Base-by-base conservation (phyloP, 768 basidiomycete species). In the Auricularia heimuer region DNA sequence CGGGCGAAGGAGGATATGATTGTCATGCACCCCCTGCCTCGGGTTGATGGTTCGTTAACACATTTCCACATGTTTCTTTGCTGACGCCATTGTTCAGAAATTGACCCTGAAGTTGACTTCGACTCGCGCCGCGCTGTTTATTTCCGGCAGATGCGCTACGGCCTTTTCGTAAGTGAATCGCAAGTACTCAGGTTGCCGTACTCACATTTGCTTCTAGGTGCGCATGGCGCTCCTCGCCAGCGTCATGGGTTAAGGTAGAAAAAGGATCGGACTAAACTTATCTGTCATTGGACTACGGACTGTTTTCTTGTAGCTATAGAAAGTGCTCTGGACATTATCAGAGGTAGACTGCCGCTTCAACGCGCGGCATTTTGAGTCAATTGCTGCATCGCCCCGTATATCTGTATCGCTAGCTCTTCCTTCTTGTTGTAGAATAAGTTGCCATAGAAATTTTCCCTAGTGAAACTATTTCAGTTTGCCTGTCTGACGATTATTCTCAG, bases 101-200 rank as follows among this genome's bases (percentile, higher is more conserved):
- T 99, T 70, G 96, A 98, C 73, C 92, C 94, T 2, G 95, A 96
- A 74, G 95, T 99, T 56, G 97, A 99, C 76, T 98, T 95, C 69
- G 96, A 98, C 75, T 90, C 86, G 6, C 85, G 91, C 35, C 84
- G 95, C 11, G 95, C 95, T 2, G 94, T 92, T 24, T 98, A 98
- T 77, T 98, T 98, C 89, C 87, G 96, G 45, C 95, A 98, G 73
- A 98, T 97, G 95, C 87, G 94, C 65, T 96, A 97, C 73, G 96
- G 96, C 58, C 88, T 98, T 67, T 98, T 94, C 73, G 94, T 98
- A 72, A 74, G 95, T 85, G n/a, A 61, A 54, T 36, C 47, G 54
- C 12, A 35, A 35, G 33, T 4, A 63, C 42, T 63, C 37, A 37
- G 24, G 62, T 18, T 21, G 42, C 37, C 29, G 37, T 64, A 21